Evolutionary conservation across 257 asterid species (phyloP), one percentile per base, ranked within the genome.

Genomic region (Jacaranda mimosifolia): DNA sequence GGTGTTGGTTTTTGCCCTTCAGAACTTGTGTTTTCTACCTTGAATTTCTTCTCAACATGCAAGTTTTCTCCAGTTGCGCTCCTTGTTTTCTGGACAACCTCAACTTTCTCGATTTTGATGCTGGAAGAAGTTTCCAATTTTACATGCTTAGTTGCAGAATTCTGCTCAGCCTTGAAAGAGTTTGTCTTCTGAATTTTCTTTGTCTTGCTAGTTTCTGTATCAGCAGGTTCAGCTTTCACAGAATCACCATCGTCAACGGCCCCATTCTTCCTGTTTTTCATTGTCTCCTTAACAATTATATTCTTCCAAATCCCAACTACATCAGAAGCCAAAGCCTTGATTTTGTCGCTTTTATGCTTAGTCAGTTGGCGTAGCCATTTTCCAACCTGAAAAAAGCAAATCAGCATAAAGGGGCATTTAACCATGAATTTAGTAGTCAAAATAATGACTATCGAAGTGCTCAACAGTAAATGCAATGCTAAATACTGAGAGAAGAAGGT

Each of bases 281-380:
- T 69, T 45, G 91, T 87, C 75, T 89, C 94, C 77, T 84, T 75
- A n/a, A 86, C 79, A 48, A 89, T 80, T 46, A 89, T 80, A 48
- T 48, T 64, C 85, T 87, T 89, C 94, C 94, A 89, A 63, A 84
- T 78, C 48, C 76, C 89, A 60, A 89, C 87, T 53, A 87, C 87
- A 17, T 87, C 91, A 57, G 88, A 83, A 53, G 94, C 92, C 83
- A 86, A 70, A 45, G 82, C 70, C 86, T 89, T 86, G 45, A 89
- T 89, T 79, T 77, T 84, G 52, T 73, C 60, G 79, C 91, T 84
- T 4, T 87, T 86, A 80, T 89, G 92, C 76, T 89, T 89, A 19
- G 92, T 87, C 80, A 89, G 82, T 45, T 82, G 85, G 52, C 92
- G 82, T 40, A 89, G 86, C 45, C 84, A 81, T 80, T 89, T 89